Base-by-base conservation (phyloP, 495 filamentous ascomycete genomes). In the Lasiosphaeria hispida region DNA sequence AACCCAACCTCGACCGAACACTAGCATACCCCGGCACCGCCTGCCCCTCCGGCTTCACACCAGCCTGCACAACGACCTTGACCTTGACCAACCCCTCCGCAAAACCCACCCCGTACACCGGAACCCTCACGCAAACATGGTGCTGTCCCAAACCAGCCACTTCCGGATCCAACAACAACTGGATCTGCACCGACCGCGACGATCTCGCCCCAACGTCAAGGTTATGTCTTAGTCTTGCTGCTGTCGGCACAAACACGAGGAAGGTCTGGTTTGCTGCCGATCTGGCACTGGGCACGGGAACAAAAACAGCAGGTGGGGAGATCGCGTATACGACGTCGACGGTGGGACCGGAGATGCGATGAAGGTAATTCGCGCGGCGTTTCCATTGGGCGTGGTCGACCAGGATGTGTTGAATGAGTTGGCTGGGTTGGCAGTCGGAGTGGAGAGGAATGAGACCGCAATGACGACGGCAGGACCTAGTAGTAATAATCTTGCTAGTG, bases 381-480 rank as follows among this genome's bases (percentile, higher is more conserved):
- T 51, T 38, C 48, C 48, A n/a, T 18, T 51, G 48, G 48, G 48
- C 1, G 48, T 15, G 34, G 48, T 51, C 10, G 30, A 15, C n/a
- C 48, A 51, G 48, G 48, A 37, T 10, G 48, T 51, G 30, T n/a
- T 51, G 48, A 18, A 51, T 51, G 48, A 23, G 48, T 14, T 51
- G 48, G 48, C 48, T 14, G 48, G 48, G 30, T 38, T 51, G 48
- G 5, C 48, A n/a, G 48, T 37, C 10, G 2, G 2, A 33, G 18
- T 30, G 18, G 10, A 30, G 30, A 17, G 43, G 17, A 47, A 47
- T 47, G 18, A 49, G 48, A 51, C 48, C 1, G 34, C 3, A 34
- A 51, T 3, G 23, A 37, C 48, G 34, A 49, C 47, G 18, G 30
- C 47, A 4, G 47, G 18, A 3, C 43, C 43, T 19, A 30, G 23